These are phyloP conservation scores for Stagonosporopsis chrysanthemi DNA, from an alignment of 2,329 filamentous ascomycete species.

Conservation along the genomic window DNA sequence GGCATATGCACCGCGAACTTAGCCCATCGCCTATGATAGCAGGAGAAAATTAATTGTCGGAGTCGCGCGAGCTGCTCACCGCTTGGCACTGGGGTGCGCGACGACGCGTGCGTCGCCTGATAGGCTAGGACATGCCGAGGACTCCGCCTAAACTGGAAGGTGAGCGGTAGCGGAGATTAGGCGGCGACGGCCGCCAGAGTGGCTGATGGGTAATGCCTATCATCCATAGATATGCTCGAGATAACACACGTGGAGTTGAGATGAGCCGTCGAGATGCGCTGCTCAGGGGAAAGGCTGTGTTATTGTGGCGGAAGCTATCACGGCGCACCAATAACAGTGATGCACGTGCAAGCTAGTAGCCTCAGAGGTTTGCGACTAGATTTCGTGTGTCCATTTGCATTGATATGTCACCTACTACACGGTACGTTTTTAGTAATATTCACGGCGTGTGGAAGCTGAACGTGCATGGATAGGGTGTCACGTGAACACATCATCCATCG, in stretches of 20 bases:
- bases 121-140: conserved; percentile 19
- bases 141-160: conserved; percentile 15
- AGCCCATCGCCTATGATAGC: conserved; percentile 20
- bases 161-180: conserved; percentile 15
- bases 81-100: conserved; percentile 15
- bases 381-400: background rate
- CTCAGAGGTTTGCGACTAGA: background rate
- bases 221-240: conserved; percentile 16
- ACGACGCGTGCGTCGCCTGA: conserved; percentile 17
- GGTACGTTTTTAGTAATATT: background rate
- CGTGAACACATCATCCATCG: background rate
- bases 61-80: conserved; percentile 14
- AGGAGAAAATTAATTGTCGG: conserved; percentile 10
- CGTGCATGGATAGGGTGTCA: background rate
- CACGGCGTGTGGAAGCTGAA: background rate
- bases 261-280: background rate
- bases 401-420: background rate
- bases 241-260: conserved; percentile 17
- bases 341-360: conserved; percentile 6
- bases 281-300: conserved; percentile 1
- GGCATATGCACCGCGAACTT: conserved; percentile 15
- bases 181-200: conserved; percentile 15
- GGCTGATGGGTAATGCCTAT: conserved; percentile 14
- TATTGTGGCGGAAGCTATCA: conserved; percentile 7
- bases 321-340: conserved; percentile 1